Conservation (phyloP, 148 eudicot species). For the Camellia lanceoleosa region DNA sequence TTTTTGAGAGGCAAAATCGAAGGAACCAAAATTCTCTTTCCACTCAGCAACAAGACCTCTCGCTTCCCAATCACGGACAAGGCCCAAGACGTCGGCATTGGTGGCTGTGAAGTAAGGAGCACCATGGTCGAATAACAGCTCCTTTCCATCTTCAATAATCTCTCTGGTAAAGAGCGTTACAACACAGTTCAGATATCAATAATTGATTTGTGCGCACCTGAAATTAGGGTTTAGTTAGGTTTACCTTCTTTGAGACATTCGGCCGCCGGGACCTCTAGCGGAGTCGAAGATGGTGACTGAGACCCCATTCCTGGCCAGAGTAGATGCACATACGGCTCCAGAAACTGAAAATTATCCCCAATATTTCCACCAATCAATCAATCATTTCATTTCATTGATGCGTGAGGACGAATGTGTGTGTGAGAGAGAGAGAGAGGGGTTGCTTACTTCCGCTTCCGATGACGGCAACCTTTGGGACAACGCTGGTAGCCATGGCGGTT, state of each 20-base stretch:
- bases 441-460: constrained; percentile 87
- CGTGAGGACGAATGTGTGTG: neutral
- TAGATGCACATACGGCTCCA: constrained; percentile 94
- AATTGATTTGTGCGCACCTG: neutral
- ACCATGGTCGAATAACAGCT: constrained; percentile 85
- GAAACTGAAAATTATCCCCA: constrained; percentile 49
- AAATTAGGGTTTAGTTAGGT: neutral
- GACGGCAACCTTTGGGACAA: constrained; percentile 67
- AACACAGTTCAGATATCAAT: neutral
- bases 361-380: neutral
- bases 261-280: constrained; percentile 96
- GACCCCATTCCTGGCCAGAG: constrained; percentile 69
- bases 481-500: constrained; percentile 36
- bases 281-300: constrained; percentile 80
- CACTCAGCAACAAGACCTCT: constrained; percentile 82
- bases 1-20: constrained; percentile 57
- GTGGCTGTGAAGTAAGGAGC: constrained; percentile 74
- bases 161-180: constrained; percentile 39
- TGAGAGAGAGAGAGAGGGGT: neutral
- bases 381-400: neutral
- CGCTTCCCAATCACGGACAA: constrained; percentile 72
- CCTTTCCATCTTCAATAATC: constrained; percentile 69
- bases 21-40: constrained; percentile 73
- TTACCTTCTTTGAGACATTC: constrained; percentile 95
- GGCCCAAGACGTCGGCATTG: constrained; percentile 48